Conservation (phyloP, 306 rosid species). For the Inga leiocalycina region DNA sequence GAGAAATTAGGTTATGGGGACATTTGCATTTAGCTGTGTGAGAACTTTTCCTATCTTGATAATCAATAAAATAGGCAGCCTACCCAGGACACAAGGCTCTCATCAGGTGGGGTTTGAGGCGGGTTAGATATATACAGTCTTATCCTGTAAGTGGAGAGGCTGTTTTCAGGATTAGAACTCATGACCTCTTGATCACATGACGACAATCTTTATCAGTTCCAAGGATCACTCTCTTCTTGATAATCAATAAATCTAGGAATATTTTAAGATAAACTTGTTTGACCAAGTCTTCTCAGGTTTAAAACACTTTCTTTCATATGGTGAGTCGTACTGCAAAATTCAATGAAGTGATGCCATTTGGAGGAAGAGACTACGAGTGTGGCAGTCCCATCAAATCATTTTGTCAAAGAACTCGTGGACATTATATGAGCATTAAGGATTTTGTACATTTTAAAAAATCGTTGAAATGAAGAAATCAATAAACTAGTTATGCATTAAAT, state of each 20-base stretch:
- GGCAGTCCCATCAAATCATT: not conserved
- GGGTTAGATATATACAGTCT: too few relatives aligned
- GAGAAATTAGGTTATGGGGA: conserved; percentile 16
- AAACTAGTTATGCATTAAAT: conserved; percentile 22
- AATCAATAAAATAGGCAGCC: not conserved
- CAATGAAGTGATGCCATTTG: not conserved
- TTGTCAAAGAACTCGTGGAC: conserved; percentile 1
- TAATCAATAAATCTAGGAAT: not conserved
- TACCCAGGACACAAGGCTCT: too few relatives aligned
- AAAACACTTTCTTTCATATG: not conserved
- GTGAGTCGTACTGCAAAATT: not conserved
- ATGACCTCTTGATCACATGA: too few relatives aligned
- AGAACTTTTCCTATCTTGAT: conserved; percentile 14
- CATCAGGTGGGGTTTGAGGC: too few relatives aligned
- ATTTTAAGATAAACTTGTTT: not conserved
- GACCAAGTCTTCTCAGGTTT: conserved; percentile 8
- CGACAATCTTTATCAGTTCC: too few relatives aligned
- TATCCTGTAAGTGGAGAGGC: too few relatives aligned
- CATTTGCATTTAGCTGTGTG: conserved; percentile 11
- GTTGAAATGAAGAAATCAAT: conserved; percentile 6
- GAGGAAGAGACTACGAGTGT: not conserved
- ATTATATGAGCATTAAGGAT: not conserved
- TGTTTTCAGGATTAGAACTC: too few relatives aligned
- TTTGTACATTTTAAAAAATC: not conserved
- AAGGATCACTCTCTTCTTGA: not conserved